Base-by-base conservation (phyloP, 306 rosid genomes). In the Senna siamea region DNA sequence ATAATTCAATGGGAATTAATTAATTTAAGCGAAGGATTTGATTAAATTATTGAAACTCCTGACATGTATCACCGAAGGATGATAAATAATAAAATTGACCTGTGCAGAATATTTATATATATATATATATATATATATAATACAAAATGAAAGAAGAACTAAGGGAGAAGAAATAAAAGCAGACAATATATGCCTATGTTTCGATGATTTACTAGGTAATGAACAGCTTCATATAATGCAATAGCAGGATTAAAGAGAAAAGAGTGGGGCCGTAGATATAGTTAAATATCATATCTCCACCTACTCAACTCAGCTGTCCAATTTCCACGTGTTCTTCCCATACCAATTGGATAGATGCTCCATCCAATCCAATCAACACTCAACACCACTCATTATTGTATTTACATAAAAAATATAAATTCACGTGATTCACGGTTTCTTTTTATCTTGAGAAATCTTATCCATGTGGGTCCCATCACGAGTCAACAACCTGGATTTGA, bases 401-500 rank as follows among this genome's bases (percentile, higher is more conserved):
- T 41, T 41, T 7, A 41, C 13, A 41, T 5, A 37, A 37, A 37
- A 37, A 37, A 51, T 51, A 17, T 6, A 46, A 37, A 17, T 53
- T 57, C 82, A 72, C 69, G 62, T 46, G 75, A 63, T 58, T 51
- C 66, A 74, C 53, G 38, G 52, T 72, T 62, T 51, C 41, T 12
- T 26, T 46, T 54, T 10, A 6, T 9, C 23, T 34, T 28, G 0
- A 52, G 57, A 64, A 64, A 70, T n/a, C 40, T 19, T 50, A 51
- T 15, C 57, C 11, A 48, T 14, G 46, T 22, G 20, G 62, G 77
- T 23, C 70, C 58, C 54, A 4, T 6, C 6, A 4, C 1, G 3
- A 57, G 70, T 48, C 53, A 76, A 76, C 71, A 7, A 54, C 63
- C 51, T 54, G 63, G 80, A 46, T 54, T 60, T 61, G 68, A 69